A percentile compares a stretch with the other conserved stretches of the same genome.
Evolutionary conservation across 2,329 filamentous ascomycete species (phyloP).

Genomic region (Colletotrichum sp.): DNA sequence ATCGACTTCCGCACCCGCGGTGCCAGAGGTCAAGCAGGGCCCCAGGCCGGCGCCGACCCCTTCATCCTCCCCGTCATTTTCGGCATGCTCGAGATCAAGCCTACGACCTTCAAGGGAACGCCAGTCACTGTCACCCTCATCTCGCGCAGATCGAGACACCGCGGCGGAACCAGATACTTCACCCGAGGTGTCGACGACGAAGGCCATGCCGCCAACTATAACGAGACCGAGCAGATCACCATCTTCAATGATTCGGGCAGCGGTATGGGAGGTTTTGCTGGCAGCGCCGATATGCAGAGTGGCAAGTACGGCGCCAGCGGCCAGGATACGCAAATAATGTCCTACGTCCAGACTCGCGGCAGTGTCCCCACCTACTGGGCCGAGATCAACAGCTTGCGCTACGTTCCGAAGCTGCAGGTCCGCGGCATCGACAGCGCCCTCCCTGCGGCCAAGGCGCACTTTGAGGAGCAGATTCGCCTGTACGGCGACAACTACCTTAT

Average conservation of each 20-base stretch:
- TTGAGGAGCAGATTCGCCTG: slow-evolving; percentile 88
- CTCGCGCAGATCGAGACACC: slow-evolving; percentile 85
- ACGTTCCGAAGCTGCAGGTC: slow-evolving; percentile 89
- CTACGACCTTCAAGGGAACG: slow-evolving; percentile 84
- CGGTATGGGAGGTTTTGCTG: slow-evolving; percentile 80
- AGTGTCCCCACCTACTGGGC: slow-evolving; percentile 97
- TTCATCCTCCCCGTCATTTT: slow-evolving; percentile 96
- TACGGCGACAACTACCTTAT: slow-evolving; percentile 98
- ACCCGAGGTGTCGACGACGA: slow-evolving; percentile 92
- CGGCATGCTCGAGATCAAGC: slow-evolving; percentile 91
- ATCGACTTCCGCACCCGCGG: slow-evolving; percentile 81
- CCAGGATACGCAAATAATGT: slow-evolving; percentile 85
- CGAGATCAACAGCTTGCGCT: slow-evolving; percentile 91
- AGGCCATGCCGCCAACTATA: slow-evolving; percentile 97
- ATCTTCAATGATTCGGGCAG: slow-evolving; percentile 82
- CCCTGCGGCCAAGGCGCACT: slow-evolving; percentile 82
- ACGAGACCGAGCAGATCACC: slow-evolving; percentile 94
- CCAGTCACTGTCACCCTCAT: slow-evolving; percentile 87
- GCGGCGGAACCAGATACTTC: slow-evolving; percentile 93
- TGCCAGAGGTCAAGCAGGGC: slow-evolving; percentile 67
- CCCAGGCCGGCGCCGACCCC: slow-evolving; percentile 81
- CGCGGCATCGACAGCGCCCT: slow-evolving; percentile 82
- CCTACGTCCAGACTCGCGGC: slow-evolving; percentile 95
- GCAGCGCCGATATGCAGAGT: slow-evolving; percentile 77
- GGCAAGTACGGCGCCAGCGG: slow-evolving; percentile 67